Evolutionary conservation across 768 basidiomycete species (phyloP), one percentile per base, ranked within the genome.

Genomic region (Termitomyces sp.): DNA sequence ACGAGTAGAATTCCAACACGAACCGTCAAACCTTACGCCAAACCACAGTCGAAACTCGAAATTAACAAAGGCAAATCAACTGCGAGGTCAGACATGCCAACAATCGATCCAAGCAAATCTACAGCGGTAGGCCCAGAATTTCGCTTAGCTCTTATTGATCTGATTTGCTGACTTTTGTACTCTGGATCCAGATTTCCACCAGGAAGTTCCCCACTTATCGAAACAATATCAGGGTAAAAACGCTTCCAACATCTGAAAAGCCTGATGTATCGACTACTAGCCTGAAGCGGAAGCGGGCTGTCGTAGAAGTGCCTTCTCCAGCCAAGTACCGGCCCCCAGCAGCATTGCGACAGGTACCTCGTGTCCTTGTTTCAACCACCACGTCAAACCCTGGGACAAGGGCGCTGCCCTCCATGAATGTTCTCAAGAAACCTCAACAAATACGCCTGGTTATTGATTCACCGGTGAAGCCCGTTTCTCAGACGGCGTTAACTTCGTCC

Each of bases 1-100:
- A 76, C 73, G 0, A 84, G 85, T 67, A 76, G 76, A 65, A 87
- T 87, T 62, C 85, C 85, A 17, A 51, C 50, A n/a, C 76, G 85
- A 57, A 81, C 83, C 42, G 77, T 67, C 26, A 86, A 85, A 53
- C 85, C 84, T 3, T 87, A 86, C 67, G 69, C 77, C 31, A 75
- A 81, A 56, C 74, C 74, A 50, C 45, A 60, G 33, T 21, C 57
- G 59, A 40, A 60, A 55, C 3, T 50, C 26, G 46, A 56, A 40
- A 30, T 42, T 10, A 52, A 54, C 51, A 59, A 56, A 54, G 50
- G 21, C 53, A 47, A 58, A 43, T 38, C 55, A 37, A 58, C 60
- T 5, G 44, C 60, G 48, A 65, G 66, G 45, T 62, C 55, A 45
- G 62, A 61, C 11, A 66, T 65, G 54, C 50, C 59, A 14, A 56